Evolutionary conservation across 495 filamentous ascomycete genomes (phyloP), one percentile per base, ranked within the genome.

Genomic region (Apiosordaria backusii): DNA sequence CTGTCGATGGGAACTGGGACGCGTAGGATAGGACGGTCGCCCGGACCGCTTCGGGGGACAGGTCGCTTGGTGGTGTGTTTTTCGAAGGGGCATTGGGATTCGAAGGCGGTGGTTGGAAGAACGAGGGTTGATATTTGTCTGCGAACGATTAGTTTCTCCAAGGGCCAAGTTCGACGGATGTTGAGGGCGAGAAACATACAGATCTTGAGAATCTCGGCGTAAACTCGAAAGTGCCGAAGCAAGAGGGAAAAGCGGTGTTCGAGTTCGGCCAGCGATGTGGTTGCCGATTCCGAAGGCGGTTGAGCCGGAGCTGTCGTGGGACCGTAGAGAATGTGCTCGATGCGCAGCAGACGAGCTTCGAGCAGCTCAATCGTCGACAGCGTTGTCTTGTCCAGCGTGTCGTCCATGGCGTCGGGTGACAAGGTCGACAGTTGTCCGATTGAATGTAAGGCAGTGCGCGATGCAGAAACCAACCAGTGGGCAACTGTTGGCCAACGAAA

Each of bases 11-110:
- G 77, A 90, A 97, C 2, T 86, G 82, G 16, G 90, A 83, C 0
- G 90, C 90, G 55, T 88, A 88, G 26, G 92, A 85, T 23, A 95
- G 84, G 35, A 97, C 81, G 9, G 92, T 90, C 18, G 91, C 87
- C 62, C 87, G 76, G 10, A 86, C 77, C 3, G 79, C 76, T 53
- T 86, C 75, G 19, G 73, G 63, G 35, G 76, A 64, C 24, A 83
- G 77, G 25, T 79, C 75, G 3, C 77, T 78, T 13, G 84, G 80
- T 4, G 77, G 76, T 50, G 74, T 62, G 18, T 74, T 67, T 3
- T 71, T 61, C 0, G 68, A 67, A 18, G 78, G 66, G 2, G 57
- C n/a, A 2, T 63, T 27, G 16, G 67, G 55, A 13, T 72, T 67
- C n/a, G 74, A 68, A 0, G 72, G 66, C 2, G 77, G 74, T 4